Evolutionary conservation across 257 asterid species (phyloP), one percentile per base, ranked within the genome.

Genomic region (Solanum medicagineum): DNA sequence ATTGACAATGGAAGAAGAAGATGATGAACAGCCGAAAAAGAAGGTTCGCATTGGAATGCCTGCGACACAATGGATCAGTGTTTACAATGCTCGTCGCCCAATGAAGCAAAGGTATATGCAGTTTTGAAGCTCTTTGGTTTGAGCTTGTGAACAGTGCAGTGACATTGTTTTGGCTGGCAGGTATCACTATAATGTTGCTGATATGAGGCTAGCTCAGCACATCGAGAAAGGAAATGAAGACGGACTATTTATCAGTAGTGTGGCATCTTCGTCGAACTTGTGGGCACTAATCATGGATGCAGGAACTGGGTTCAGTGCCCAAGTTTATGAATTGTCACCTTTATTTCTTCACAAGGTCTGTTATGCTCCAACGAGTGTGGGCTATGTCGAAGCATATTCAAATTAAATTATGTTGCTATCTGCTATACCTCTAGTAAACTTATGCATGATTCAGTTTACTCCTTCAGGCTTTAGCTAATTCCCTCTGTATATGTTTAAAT

Each of bases 211-310:
- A 32, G n/a, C 87, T 66, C 93, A 91, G 85, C 93, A 92, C 87
- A 80, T 92, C 20, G 91, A 86, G 24, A 91, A 91, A 88, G 95
- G 95, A 85, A 91, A 87, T 22, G 90, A 87, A 44, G 93, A 92
- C 69, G 93, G 93, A 16, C 85, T 92, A 26, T 90, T 49, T 87
- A 89, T 92, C 81, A 92, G 95, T 86, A 69, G 91, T 15, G 92
- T 92, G 81, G 91, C 95, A 70, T 92, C 95, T 81, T 87, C 84
- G 84, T 55, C 89, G n/a, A 91, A 90, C 68, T 88, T 90, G 49
- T 92, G 94, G 93, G 94, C 94, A 12, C 86, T 92, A 71, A 87
- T 92, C 62, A 90, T 92, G 94, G 94, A 92, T 89, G 94, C 94
- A 17, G 94, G 94, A 55, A 92, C 94, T 6, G 93, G 94, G 7